A percentile compares a stretch with the other conserved stretches of the same genome.
These are phyloP conservation scores for Gossypium anomalum DNA, from an alignment of 345 rosid genomes.

Conservation along the genomic window DNA sequence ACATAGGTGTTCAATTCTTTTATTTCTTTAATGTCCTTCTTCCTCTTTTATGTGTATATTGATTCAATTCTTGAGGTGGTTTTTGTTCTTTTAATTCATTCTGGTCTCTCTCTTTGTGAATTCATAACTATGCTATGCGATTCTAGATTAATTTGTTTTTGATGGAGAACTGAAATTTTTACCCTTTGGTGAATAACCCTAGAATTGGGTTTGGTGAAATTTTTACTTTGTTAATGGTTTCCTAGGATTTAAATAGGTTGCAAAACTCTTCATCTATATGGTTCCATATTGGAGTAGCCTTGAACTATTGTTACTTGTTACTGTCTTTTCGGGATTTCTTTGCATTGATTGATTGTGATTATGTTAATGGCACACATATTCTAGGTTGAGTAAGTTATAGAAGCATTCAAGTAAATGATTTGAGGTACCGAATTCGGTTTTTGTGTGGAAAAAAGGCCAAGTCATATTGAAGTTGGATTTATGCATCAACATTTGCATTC, in stretches of 20 bases:
- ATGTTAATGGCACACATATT: neutral
- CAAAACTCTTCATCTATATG: neutral
- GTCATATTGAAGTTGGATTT: neutral
- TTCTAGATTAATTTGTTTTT: neutral
- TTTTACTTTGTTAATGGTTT: neutral
- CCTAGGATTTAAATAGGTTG: neutral
- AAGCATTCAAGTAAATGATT: neutral
- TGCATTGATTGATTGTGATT: neutral
- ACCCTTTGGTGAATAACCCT: neutral
- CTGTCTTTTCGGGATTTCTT: neutral
- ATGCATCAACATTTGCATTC: neutral
- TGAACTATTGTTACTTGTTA: neutral
- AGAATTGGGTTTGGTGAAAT: neutral
- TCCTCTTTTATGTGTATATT: neutral
- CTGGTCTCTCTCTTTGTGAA: neutral
- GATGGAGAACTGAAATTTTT: neutral
- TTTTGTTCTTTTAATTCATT: neutral
- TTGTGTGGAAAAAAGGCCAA: neutral
- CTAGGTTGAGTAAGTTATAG: neutral
- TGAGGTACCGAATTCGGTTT: neutral
- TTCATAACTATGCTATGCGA: neutral
- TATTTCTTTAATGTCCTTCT: neutral
- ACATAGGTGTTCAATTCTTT: neutral
- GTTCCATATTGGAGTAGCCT: conserved; percentile 3
- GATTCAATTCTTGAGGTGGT: neutral